phyloP scores from a whole-genome alignment of 148 eudicot species.

The Cornus controversa region DNA sequence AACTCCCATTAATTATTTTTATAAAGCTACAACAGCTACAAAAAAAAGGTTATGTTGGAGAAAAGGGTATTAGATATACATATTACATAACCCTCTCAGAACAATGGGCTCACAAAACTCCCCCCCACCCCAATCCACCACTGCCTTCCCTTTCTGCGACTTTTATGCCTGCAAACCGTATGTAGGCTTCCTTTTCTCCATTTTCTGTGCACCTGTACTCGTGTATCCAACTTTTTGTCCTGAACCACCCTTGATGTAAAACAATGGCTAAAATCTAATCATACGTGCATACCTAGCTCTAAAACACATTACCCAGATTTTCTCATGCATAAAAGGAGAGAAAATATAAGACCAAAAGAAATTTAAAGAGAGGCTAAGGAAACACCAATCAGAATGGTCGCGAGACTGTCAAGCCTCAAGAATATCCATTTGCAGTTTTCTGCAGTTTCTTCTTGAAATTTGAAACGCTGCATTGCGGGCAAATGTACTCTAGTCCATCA shows the following conservation, averaged over 20 bases:
- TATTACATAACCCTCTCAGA: slow-evolving; percentile 6
- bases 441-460: slow-evolving; percentile 78
- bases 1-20: background rate
- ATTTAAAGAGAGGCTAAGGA: background rate
- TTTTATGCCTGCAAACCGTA: background rate
- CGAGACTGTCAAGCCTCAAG: slow-evolving; percentile 31
- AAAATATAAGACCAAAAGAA: background rate
- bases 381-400: background rate
- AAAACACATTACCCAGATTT: slow-evolving; percentile 2
- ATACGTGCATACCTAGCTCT: slow-evolving; percentile 7
- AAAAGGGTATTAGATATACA: background rate
- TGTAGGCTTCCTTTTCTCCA: background rate
- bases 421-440: slow-evolving; percentile 71
- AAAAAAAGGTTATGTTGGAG: background rate
- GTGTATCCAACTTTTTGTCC: background rate
- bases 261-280: slow-evolving; percentile 6
- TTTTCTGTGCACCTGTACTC: background rate
- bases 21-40: slow-evolving; percentile 13
- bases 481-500: slow-evolving; percentile 95
- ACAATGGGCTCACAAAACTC: background rate
- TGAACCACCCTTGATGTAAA: slow-evolving; percentile 9
- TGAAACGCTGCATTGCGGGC: slow-evolving; percentile 92
- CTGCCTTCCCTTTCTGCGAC: background rate
- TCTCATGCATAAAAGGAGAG: background rate
- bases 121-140: background rate